Percentiles rank a stretch among this genome's conserved stretches.
phyloP scores from a whole-genome alignment of 306 rosid genomes.

The Quercus ilex region DNA sequence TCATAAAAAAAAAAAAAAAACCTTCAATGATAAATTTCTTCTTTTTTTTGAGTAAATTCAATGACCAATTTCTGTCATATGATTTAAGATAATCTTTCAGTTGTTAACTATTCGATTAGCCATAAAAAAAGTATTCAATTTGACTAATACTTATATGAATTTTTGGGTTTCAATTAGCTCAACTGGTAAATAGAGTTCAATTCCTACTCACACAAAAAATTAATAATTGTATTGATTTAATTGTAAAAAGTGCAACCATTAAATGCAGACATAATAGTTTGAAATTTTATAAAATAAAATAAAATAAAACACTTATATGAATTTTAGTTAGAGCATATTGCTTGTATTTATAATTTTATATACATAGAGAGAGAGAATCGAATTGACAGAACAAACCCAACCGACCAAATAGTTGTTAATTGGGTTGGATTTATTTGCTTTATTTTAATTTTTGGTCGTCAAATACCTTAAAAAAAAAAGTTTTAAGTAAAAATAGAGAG shows the following conservation, averaged over 20 bases:
- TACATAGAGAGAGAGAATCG: background rate
- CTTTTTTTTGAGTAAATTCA: no score
- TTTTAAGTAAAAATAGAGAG: background rate
- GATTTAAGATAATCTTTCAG: no score
- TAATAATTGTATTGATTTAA: accelerated
- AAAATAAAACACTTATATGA: no score
- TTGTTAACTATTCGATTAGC: no score
- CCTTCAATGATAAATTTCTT: no score
- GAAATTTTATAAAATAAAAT: no score
- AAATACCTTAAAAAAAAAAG: background rate
- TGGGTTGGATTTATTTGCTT: background rate
- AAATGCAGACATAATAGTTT: accelerated
- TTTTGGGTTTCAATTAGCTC: accelerated
- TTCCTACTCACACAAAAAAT: accelerated
- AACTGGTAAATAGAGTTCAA: accelerated
- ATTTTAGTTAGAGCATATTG: no score
- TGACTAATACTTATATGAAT: no score
- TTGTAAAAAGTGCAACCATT: accelerated
- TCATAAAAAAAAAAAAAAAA: no score
- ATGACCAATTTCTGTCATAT: no score
- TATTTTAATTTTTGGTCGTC: background rate
- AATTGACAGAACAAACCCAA: background rate
- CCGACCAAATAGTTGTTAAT: background rate
- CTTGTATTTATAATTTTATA: no score
- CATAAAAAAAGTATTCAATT: no score